Conservation (phyloP, 352 stramenopile species). For the Plasmopara muralis region DNA sequence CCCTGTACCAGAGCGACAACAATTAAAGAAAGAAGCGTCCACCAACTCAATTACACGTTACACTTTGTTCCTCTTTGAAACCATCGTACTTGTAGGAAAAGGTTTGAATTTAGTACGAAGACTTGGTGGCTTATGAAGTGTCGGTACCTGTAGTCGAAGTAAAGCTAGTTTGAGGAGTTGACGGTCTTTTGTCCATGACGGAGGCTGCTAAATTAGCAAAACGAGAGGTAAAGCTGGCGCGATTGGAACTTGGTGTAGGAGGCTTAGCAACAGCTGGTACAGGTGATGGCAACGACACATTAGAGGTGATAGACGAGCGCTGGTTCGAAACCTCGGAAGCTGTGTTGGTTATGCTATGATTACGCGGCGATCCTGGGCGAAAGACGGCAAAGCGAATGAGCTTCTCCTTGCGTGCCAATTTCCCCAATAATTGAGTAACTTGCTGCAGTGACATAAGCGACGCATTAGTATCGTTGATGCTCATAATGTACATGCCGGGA, state of each 20-base stretch:
- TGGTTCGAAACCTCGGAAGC: constrained; percentile 45
- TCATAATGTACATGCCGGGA: constrained; percentile 81
- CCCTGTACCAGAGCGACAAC: constrained; percentile 22
- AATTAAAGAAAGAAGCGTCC: constrained; percentile 8
- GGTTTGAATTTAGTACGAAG: constrained; percentile 40
- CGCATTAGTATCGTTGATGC: constrained; percentile 81
- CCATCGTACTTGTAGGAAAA: background rate
- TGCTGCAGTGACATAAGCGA: constrained; percentile 73
- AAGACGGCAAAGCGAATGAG: constrained; percentile 76
- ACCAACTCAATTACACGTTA: too few species aligned
- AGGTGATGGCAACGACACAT: constrained; percentile 27
- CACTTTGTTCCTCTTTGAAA: too few species aligned
- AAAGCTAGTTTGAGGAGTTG: constrained; percentile 24
- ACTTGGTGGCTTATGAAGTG: constrained; percentile 35
- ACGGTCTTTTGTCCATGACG: constrained; percentile 47
- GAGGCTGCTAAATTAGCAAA: constrained; percentile 52
- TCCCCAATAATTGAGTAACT: constrained; percentile 64
- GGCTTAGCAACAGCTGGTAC: constrained; percentile 31
- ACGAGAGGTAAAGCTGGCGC: constrained; percentile 40
- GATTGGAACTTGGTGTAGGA: constrained; percentile 21
- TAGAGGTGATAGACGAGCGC: constrained; percentile 32
- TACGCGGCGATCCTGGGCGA: constrained; percentile 41
- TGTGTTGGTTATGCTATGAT: constrained; percentile 30
- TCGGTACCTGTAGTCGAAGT: constrained; percentile 12
- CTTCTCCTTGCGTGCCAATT: constrained; percentile 72